These are phyloP conservation scores for Corylus americana DNA, from an alignment of 306 rosid species.

Conservation along the genomic window DNA sequence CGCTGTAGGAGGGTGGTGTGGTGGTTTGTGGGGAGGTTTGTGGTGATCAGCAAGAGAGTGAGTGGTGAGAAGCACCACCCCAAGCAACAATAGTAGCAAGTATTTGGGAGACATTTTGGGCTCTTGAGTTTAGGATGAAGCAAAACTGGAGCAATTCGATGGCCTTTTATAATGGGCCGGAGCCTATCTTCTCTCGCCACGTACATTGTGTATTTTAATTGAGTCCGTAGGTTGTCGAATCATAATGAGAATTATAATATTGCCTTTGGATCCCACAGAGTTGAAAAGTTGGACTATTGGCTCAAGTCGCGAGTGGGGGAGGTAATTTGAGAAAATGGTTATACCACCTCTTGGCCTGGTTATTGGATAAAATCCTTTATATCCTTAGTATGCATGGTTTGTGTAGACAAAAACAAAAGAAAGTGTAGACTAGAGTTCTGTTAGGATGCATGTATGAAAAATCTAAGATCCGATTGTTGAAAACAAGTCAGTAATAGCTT, in stretches of 20 bases:
- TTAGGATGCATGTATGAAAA: too few species aligned
- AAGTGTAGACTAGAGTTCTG: too few species aligned
- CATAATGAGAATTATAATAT: not conserved
- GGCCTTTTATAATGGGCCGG: conserved; percentile 29
- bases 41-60: conserved; percentile 17
- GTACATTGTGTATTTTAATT: not conserved
- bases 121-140: not conserved
- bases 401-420: too few species aligned
- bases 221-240: not conserved
- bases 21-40: conserved; percentile 14
- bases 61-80: conserved; percentile 35
- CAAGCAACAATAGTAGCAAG: conserved; percentile 27
- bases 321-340: not conserved
- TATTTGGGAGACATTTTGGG: conserved; percentile 25
- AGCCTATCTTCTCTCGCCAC: not conserved
- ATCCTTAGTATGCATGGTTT: too few species aligned
- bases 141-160: not conserved
- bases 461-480: too few species aligned
- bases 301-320: not conserved
- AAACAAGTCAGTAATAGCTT: too few species aligned
- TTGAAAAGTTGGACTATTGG: conserved; percentile 11
- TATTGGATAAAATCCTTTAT: not conserved
- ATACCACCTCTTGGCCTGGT: not conserved
- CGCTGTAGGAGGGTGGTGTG: conserved; percentile 16
- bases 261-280: not conserved